Evolutionary conservation across 768 basidiomycete species (phyloP), one percentile per base, ranked within the genome.

Genomic region (Xerocomus spinulosus): DNA sequence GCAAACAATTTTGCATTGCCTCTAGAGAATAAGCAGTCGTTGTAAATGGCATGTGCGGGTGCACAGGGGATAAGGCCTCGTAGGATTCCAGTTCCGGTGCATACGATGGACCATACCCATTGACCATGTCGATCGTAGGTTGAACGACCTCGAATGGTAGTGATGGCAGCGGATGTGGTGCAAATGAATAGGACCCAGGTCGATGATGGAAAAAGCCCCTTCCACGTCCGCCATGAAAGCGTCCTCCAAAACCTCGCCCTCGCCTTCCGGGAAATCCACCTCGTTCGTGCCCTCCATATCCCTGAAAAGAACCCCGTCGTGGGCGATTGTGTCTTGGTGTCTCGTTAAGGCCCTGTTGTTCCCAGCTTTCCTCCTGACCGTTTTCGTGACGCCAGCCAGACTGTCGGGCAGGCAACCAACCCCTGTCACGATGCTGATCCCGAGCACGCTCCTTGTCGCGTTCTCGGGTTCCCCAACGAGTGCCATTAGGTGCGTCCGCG

Each of bases 1-100:
- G 76, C 23, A 95, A 71, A 62, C 78, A 82, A 58, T 76, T 85
- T 41, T 82, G 67, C 42, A 77, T 81, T 20, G 79, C 68, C 59
- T 93, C 90, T 12, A 88, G 61, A 2, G 81, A 75, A 69, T 79
- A 83, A 2, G 78, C 68, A 37, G 73, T 46, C 10, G 47, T 37
- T 4, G 82, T 78, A 17, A 72, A 63, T 3, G 80, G 79, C 15
- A 81, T 60, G 9, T 8, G 69, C 23, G 25, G 55, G 49, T 34
- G 61, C 46, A 48, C 62, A 30, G 42, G 58, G 48, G 45, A 66
- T 54, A 17, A n/a, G n/a, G 48, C 39, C 49, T 61, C 56, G 15
- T 62, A 59, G 12, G 51, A n/a, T 32, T 69, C 68, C 43, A 56
- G 59, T 20, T 72, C 68, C 3, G 60, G 57, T 15, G 59, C 52